Conservation (phyloP, 768 basidiomycete species). For the Lentinula guzmanii region DNA sequence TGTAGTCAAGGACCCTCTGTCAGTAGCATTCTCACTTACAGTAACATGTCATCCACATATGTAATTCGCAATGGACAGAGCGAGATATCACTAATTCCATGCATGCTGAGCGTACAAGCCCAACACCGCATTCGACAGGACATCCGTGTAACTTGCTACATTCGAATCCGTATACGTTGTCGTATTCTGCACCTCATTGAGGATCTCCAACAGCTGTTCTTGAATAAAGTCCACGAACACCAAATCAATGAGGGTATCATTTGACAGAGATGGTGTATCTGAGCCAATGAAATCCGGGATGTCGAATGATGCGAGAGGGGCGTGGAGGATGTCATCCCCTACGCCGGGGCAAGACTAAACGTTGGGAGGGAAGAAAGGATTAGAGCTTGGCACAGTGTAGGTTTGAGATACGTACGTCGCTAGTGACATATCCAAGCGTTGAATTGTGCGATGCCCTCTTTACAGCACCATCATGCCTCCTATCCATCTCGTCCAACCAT, state of each 20-base stretch:
- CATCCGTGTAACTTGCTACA: conserved; percentile 46
- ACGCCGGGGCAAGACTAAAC: conserved; percentile 60
- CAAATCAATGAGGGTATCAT: conserved; percentile 56
- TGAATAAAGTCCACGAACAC: conserved; percentile 73
- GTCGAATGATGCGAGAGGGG: conserved; percentile 49
- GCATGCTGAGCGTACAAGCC: conserved; percentile 48
- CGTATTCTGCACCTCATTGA: conserved; percentile 39
- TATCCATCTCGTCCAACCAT: conserved; percentile 59
- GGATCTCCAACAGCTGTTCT: conserved; percentile 37
- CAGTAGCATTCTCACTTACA: too few relatives aligned
- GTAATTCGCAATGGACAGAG: neutral
- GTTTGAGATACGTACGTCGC: conserved; percentile 39
- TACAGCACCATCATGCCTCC: conserved; percentile 25
- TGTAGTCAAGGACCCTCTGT: too few relatives aligned
- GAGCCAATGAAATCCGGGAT: conserved; percentile 58
- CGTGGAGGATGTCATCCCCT: conserved; percentile 70
- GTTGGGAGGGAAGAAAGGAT: neutral
- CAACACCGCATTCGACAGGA: conserved; percentile 44
- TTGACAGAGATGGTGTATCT: conserved; percentile 28
- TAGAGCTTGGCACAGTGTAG: neutral
- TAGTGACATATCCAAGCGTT: conserved; percentile 73
- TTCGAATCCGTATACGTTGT: conserved; percentile 48
- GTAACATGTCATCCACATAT: too few relatives aligned
- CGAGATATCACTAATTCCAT: conserved; percentile 29
- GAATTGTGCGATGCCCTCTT: conserved; percentile 40